Evolutionary conservation across 257 asterid genomes (phyloP).

Genomic region (Fraxinus anomala): DNA sequence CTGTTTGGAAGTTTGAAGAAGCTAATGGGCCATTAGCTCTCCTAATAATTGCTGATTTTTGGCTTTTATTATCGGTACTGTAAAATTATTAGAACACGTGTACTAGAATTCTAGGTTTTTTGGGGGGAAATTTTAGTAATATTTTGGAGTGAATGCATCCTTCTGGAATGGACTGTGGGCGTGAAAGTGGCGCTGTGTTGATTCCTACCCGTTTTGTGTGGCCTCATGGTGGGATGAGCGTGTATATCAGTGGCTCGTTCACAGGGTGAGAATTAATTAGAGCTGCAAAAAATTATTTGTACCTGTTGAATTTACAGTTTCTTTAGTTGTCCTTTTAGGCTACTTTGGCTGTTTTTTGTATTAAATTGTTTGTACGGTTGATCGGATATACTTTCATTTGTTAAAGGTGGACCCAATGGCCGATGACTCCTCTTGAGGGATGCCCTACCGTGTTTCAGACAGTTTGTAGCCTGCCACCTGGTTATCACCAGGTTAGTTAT

Average conservation of each 20-base stretch:
- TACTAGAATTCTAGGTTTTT: constrained; percentile 31
- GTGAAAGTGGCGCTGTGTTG: constrained; percentile 59
- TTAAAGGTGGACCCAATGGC: constrained; percentile 80
- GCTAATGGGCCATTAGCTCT: constrained; percentile 25
- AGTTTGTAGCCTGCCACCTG: constrained; percentile 71
- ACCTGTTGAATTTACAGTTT: background rate
- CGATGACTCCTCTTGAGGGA: constrained; percentile 87
- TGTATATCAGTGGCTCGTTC: constrained; percentile 73
- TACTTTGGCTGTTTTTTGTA: constrained; percentile 9
- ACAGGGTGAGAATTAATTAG: constrained; percentile 63
- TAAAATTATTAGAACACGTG: constrained; percentile 28
- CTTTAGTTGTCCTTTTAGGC: background rate
- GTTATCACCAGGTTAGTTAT: constrained; percentile 77
- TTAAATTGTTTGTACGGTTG: constrained; percentile 16
- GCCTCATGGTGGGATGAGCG: constrained; percentile 89
- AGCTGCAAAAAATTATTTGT: background rate
- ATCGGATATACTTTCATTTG: constrained; percentile 1
- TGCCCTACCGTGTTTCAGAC: constrained; percentile 82
- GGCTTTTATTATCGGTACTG: background rate
- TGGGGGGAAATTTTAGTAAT: constrained; percentile 26
- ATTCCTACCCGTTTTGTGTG: constrained; percentile 76
- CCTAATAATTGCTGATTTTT: constrained; percentile 24
- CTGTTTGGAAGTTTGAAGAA: background rate
- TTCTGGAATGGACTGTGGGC: constrained; percentile 58
- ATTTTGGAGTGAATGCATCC: constrained; percentile 44